phyloP scores from a whole-genome alignment of 2,329 filamentous ascomycete species.

The Xylaria sp. region DNA sequence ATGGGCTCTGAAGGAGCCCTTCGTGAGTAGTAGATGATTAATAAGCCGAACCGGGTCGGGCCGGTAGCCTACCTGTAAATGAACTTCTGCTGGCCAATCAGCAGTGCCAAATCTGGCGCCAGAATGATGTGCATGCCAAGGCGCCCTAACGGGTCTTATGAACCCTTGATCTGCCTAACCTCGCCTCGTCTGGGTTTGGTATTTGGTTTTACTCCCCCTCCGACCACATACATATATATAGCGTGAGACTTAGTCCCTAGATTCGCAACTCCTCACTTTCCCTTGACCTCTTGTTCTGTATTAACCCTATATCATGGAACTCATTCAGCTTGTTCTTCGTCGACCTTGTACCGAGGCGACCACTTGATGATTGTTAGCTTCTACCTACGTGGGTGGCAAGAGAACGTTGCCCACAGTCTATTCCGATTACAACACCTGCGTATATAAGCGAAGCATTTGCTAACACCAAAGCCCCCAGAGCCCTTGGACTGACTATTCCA shows the following conservation, averaged over 20 bases:
- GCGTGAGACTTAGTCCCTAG: neutral
- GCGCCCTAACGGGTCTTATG: constrained; percentile 5
- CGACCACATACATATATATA: neutral
- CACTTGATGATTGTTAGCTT: neutral
- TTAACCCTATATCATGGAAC: constrained; percentile 1
- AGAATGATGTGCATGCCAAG: constrained; percentile 38
- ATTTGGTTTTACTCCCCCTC: constrained; percentile 3
- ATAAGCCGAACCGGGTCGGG: constrained; percentile 18
- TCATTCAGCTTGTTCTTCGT: neutral
- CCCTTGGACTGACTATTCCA: neutral
- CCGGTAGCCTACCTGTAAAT: constrained; percentile 10
- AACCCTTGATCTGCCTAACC: neutral
- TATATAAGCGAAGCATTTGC: constrained; percentile 3
- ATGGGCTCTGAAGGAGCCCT: neutral
- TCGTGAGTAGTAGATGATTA: constrained; percentile 9
- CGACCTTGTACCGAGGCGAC: neutral
- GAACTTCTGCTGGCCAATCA: constrained; percentile 30
- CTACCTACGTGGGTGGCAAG: neutral
- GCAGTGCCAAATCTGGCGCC: constrained; percentile 14
- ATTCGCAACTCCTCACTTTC: neutral
- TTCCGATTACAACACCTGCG: neutral
- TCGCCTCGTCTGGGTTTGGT: neutral
- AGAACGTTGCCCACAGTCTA: neutral
- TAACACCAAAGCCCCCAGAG: constrained; percentile 2
- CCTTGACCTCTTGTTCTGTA: neutral